phyloP scores from a whole-genome alignment of 805 yeast species.

The Helenozyma rhizophorensis region DNA sequence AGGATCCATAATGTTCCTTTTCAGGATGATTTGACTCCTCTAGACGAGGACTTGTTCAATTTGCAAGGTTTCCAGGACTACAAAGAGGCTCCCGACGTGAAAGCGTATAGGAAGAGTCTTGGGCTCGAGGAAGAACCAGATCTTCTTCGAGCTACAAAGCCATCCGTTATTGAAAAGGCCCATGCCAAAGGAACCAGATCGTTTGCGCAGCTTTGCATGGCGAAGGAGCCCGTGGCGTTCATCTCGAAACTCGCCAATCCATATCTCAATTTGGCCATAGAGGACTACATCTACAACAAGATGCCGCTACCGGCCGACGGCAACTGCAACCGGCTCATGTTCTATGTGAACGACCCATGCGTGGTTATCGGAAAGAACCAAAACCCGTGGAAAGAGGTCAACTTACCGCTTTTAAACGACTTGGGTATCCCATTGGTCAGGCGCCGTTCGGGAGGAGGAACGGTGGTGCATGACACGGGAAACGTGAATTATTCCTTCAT shows the following conservation, averaged over 20 bases:
- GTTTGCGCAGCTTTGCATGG: slow-evolving; percentile 6
- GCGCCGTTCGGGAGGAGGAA: slow-evolving; percentile 90
- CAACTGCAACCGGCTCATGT: slow-evolving; percentile 49
- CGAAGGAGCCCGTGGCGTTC: slow-evolving; percentile 47
- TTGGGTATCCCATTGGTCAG: slow-evolving; percentile 65
- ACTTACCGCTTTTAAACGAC: slow-evolving; percentile 48
- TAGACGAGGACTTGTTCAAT: slow-evolving; percentile 32
- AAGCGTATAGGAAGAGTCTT: slow-evolving; percentile 11
- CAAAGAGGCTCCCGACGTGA: slow-evolving; percentile 25
- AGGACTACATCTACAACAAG: slow-evolving; percentile 65
- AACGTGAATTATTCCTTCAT: slow-evolving; percentile 84
- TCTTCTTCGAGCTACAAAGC: no score
- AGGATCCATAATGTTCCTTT: slow-evolving; percentile 29
- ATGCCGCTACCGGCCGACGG: slow-evolving; percentile 43
- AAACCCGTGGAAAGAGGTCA: slow-evolving; percentile 87
- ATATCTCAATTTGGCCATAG: slow-evolving; percentile 72
- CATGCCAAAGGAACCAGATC: not conserved
- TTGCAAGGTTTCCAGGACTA: slow-evolving; percentile 38
- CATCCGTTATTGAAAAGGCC: no score
- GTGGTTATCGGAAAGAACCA: slow-evolving; percentile 96
- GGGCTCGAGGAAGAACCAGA: slow-evolving; percentile 3
- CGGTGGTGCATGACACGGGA: slow-evolving; percentile 91
- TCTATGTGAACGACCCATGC: slow-evolving; percentile 77
- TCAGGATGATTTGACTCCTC: slow-evolving; percentile 33
- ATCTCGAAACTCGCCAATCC: slow-evolving; percentile 64